Base-by-base conservation (phyloP, 768 basidiomycete species). In the Termitomyces sp. region DNA sequence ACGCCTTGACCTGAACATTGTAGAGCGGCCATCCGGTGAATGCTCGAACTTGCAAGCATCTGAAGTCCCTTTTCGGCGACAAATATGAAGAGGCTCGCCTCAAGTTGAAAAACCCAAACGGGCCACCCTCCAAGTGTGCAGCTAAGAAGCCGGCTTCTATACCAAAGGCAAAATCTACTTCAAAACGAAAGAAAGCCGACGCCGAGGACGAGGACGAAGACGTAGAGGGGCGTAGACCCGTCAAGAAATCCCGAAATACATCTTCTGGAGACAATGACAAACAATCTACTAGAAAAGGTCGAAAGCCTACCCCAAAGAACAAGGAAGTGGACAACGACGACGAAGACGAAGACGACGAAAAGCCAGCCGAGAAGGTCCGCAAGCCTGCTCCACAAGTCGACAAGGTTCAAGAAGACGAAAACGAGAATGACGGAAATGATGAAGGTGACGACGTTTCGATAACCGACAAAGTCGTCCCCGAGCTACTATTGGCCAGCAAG, bases 401-500 rank as follows among this genome's bases (percentile, higher is more conserved):
- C 16, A 69, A 68, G n/a, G 63, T 66, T 10, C 70, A 69, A n/a
- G 69, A 66, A 11, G 73, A 71, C 11, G 68, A 65, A 0, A 69
- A 67, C 0, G 65, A 61, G 10, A 63, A 67, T 2, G 48, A 57
- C 1, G 64, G 65, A 2, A 63, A 52, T 34, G 54, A 48, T 17
- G 44, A 61, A 2, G 46, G 23, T 27, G 31, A 52, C 4, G 44
- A 46, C 11, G 17, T 17, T 21, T 19, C 17, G 12, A 25, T 27
- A n/a, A 12, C 62, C 0, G 59, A 61, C 34, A 79, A 78, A 61
- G 63, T 61, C 10, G 68, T 75, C 3, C 80, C 80, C 10, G 75
- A 75, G 9, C 67, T 85, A 2, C 68, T 85, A 51, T 69, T 85
- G 0, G 83, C 83, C 0, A 77, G 76, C 59, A 82, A 82, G 52